Evolutionary conservation across 768 basidiomycete genomes (phyloP), one percentile per base, ranked within the genome.

Genomic region (Agaricus subrufescens): DNA sequence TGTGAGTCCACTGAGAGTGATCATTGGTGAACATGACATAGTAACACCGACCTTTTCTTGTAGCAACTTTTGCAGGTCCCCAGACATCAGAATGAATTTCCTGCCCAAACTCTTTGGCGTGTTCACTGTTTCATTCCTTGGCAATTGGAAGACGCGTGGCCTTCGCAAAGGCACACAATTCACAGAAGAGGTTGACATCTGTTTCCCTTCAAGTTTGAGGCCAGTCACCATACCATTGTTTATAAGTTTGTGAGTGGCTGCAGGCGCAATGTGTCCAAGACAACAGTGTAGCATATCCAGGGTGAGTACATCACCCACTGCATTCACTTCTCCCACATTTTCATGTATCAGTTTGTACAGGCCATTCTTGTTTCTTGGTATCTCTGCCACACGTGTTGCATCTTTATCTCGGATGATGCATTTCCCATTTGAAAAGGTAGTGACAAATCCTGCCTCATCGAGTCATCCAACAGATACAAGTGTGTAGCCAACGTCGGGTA

Each of bases 21-120:
- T 74, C 67, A 55, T 75, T 71, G 0, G 61, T 71, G 56, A 69
- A 72, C 0, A 62, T 65, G 3, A 69, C 42, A 43, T 63, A 72
- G 51, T 76, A 75, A 1, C 34, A 23, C 10, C 56, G 40, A 9
- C 63, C 61, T 0, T 61, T 56, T 0, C 65, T 38, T 0, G 46
- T 70, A 11, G 50, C 44, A 0, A 67, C 53, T 0, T 60, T 62
- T 0, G 70, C 65, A 2, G 71, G 75, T 15, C 74, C 74, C 73
- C 76, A 78, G 1, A 79, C 26, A 56, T 78, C 69, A 0, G 66
- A 61, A 59, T 76, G 67, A 4, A 75, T 27, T 31, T 58, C 34
- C 6, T 62, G 54, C 5, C 60, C 61, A 57, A 62, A 48, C 10
- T 46, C 40, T 0, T 48, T 60, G 0, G 71, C 66, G 2, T 62